These are phyloP conservation scores for Ambrosiella xylebori DNA, from an alignment of 2,329 filamentous ascomycete genomes.

Conservation along the genomic window DNA sequence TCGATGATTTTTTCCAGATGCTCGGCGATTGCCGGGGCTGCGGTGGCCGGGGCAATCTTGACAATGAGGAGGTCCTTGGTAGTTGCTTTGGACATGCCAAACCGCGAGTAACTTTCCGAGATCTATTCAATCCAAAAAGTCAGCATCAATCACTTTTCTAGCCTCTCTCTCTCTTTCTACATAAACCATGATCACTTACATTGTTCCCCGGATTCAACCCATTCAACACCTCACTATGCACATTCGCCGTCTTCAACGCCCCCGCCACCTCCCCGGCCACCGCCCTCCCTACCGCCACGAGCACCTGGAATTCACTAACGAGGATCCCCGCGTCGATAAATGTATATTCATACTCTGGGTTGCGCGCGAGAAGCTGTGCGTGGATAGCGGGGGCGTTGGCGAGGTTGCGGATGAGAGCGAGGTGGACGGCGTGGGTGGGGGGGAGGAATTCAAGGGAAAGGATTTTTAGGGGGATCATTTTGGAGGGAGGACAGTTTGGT, in stretches of 20 bases:
- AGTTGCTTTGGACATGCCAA: conserved; percentile 51
- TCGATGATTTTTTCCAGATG: conserved; percentile 48
- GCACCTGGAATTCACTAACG: conserved; percentile 52
- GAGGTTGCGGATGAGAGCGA: conserved; percentile 60
- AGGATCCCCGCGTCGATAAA: conserved; percentile 76
- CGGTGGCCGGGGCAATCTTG: conserved; percentile 44
- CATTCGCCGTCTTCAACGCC: conserved; percentile 59
- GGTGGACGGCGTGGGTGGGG: conserved; percentile 45
- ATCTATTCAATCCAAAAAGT: conserved; percentile 39
- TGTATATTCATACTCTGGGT: conserved; percentile 78
- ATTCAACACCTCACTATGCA: conserved; percentile 78
- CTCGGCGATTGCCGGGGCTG: conserved; percentile 26
- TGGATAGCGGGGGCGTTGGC: conserved; percentile 63
- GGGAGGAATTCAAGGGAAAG: conserved; percentile 63
- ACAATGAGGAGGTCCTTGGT: conserved; percentile 62
- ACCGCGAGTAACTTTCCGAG: conserved; percentile 74
- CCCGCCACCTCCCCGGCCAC: conserved; percentile 44
- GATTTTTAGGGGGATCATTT: conserved; percentile 34
- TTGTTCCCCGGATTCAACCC: conserved; percentile 70
- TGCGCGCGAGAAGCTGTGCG: conserved; percentile 68
- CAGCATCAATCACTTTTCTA: background rate
- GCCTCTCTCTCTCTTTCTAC: background rate
- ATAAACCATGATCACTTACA: conserved; percentile 25
- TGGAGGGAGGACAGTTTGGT: background rate
- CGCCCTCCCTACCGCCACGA: conserved; percentile 64